Conservation (phyloP, 2,329 filamentous ascomycete genomes). For the Microdochium nivale region DNA sequence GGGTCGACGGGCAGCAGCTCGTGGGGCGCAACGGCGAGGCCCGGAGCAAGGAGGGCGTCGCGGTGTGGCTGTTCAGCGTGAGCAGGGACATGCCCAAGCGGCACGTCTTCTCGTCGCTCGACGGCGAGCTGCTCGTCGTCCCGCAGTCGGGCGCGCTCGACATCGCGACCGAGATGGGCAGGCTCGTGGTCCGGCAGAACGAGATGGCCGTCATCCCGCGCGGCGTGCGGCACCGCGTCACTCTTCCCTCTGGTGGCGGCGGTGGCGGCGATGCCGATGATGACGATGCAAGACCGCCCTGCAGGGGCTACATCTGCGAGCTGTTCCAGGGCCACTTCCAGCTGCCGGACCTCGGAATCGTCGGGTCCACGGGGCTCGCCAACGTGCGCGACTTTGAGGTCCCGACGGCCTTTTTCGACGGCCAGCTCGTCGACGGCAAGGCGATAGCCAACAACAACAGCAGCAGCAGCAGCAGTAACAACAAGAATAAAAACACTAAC, state of each 20-base stretch:
- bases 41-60: slow-evolving; percentile 68
- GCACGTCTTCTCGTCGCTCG: slow-evolving; percentile 75
- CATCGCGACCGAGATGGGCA: slow-evolving; percentile 70
- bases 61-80: slow-evolving; percentile 73
- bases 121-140: slow-evolving; percentile 71
- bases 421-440: slow-evolving; percentile 37
- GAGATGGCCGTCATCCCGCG: slow-evolving; percentile 72
- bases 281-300: too few species aligned
- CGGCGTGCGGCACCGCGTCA: slow-evolving; percentile 65
- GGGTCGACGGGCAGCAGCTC: slow-evolving; percentile 53
- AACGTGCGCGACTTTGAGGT: slow-evolving; percentile 69
- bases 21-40: slow-evolving; percentile 75
- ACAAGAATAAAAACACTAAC: background rate
- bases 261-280: too few species aligned
- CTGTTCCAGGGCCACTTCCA: slow-evolving; percentile 65
- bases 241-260: slow-evolving; percentile 49
- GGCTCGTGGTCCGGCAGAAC: slow-evolving; percentile 65
- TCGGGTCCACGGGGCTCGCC: slow-evolving; percentile 66
- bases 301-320: slow-evolving; percentile 65
- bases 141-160: slow-evolving; percentile 66
- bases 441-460: too few species aligned
- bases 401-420: slow-evolving; percentile 60
- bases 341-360: slow-evolving; percentile 64
- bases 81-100: slow-evolving; percentile 68
- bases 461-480: slow-evolving; percentile 27